These are phyloP conservation scores for Acer saccharum DNA, from an alignment of 345 rosid genomes.

Conservation along the genomic window DNA sequence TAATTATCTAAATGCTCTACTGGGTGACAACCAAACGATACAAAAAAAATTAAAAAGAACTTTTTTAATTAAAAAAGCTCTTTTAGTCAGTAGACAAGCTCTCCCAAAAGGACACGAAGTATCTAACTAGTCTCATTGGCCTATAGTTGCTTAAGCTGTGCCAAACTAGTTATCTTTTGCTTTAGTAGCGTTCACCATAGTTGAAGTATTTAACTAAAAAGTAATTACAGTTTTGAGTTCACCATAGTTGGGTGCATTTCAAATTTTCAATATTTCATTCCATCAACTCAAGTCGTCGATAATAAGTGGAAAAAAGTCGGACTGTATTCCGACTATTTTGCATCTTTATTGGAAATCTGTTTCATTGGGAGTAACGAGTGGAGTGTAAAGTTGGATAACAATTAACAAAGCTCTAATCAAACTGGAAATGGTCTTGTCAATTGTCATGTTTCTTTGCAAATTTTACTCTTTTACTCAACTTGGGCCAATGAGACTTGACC, in stretches of 20 bases:
- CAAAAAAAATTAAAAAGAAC: too few species aligned
- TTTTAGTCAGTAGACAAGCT: too few species aligned
- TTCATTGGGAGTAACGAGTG: not conserved
- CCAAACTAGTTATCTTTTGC: not conserved
- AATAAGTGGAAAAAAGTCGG: not conserved
- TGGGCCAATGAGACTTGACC: too few species aligned
- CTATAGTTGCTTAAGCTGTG: too few species aligned
- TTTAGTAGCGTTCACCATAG: not conserved
- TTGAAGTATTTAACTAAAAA: not conserved
- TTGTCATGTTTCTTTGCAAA: not conserved
- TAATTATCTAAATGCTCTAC: too few species aligned
- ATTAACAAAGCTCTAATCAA: not conserved
- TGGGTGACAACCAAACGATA: too few species aligned
- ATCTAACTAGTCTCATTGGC: too few species aligned
- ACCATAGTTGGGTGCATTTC: not conserved
- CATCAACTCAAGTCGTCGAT: not conserved
- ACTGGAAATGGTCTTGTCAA: not conserved
- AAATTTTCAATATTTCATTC: too few species aligned
- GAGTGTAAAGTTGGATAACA: constrained; percentile 1
- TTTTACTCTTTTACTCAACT: not conserved
- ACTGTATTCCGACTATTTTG: not conserved
- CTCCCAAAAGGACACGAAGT: too few species aligned
- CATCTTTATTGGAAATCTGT: not conserved
- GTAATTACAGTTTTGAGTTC: not conserved
- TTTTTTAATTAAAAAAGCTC: too few species aligned